Conservation (phyloP, 306 rosid species). For the Ziziphus jujuba region DNA sequence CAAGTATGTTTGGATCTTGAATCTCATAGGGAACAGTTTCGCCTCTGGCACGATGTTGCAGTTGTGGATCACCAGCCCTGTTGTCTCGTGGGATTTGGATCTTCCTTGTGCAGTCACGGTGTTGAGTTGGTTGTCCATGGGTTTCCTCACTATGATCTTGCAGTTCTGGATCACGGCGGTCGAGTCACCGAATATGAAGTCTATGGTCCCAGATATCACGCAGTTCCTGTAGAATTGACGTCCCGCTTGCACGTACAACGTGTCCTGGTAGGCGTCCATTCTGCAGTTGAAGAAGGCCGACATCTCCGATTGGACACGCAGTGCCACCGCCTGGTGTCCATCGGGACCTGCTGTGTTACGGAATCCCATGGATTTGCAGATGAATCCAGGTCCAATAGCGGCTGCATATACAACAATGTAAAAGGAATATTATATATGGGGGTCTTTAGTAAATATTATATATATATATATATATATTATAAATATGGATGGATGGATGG, state of each 20-base stretch:
- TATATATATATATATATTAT: no score
- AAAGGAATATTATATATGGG: no score
- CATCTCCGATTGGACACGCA: constrained; percentile 53
- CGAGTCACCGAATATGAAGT: constrained; percentile 69
- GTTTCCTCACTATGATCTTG: constrained; percentile 46
- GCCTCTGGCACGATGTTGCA: constrained; percentile 51
- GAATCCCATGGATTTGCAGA: constrained; percentile 53
- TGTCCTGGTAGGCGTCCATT: constrained; percentile 68
- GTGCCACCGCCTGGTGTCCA: constrained; percentile 82
- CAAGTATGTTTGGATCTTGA: constrained; percentile 37
- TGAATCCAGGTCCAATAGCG: constrained; percentile 38
- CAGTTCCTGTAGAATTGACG: constrained; percentile 80
- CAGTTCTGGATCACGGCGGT: constrained; percentile 56
- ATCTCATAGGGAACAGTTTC: constrained; percentile 32
- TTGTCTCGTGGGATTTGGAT: background rate
- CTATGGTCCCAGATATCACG: constrained; percentile 69
- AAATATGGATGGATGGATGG: no score
- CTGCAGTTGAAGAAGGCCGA: constrained; percentile 58
- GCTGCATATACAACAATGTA: constrained; percentile 32
- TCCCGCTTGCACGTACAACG: constrained; percentile 50
- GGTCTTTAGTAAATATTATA: background rate
- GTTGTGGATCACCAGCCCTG: constrained; percentile 57
- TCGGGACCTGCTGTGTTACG: constrained; percentile 63
- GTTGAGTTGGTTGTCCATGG: constrained; percentile 38
- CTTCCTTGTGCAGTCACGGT: constrained; percentile 60